A percentile compares a stretch with the other conserved stretches of the same genome.
Evolutionary conservation across 148 eudicot genomes (phyloP).

Genomic region (Camellia lanceoleosa): DNA sequence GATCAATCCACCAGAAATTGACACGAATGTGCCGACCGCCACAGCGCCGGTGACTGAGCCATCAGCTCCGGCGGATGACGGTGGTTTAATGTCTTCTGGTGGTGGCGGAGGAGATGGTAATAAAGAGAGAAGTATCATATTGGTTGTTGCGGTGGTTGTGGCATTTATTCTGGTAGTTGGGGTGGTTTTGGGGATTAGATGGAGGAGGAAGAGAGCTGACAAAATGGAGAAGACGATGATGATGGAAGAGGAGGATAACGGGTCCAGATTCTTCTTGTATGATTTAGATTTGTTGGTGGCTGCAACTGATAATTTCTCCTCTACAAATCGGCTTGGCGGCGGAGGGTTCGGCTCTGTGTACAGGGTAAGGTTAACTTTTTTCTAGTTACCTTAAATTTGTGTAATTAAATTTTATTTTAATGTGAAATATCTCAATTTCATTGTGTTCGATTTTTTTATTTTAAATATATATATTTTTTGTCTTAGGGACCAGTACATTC

Average conservation of each 20-base stretch:
- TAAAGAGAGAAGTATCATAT: neutral
- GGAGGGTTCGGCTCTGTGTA: conserved; percentile 16
- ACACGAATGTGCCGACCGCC: neutral
- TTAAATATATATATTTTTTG: too few relatives aligned
- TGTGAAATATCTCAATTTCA: too few relatives aligned
- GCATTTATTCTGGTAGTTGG: too few relatives aligned
- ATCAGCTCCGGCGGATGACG: too few relatives aligned
- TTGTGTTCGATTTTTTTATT: too few relatives aligned
- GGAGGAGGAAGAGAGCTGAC: neutral
- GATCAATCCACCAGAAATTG: neutral
- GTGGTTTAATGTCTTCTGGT: neutral
- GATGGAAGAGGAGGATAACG: neutral
- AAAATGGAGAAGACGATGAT: neutral
- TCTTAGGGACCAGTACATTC: neutral
- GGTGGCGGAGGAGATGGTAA: neutral
- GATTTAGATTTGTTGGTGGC: neutral
- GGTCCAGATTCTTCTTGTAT: neutral
- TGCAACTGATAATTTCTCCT: conserved; percentile 8
- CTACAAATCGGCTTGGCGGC: neutral
- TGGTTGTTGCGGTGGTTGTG: neutral
- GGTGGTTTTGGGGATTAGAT: neutral
- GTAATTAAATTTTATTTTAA: too few relatives aligned
- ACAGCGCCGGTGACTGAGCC: neutral
- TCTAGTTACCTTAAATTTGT: neutral
- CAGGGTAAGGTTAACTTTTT: too few relatives aligned